Evolutionary conservation across 2,329 filamentous ascomycete genomes (phyloP).

Genomic region (Fusarium piperis): DNA sequence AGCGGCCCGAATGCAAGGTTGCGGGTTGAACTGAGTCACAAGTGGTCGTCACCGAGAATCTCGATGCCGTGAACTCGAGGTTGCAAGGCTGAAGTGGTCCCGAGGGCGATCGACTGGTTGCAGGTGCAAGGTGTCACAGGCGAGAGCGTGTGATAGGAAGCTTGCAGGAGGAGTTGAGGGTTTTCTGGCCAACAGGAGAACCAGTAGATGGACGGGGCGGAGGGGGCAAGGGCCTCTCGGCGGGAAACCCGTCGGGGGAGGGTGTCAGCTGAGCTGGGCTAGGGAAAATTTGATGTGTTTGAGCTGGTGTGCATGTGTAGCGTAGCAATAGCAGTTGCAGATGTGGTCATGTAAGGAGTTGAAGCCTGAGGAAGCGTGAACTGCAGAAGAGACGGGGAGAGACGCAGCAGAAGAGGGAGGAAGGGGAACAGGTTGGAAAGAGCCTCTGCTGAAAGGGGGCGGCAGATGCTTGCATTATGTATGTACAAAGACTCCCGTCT

Average conservation of each 20-base stretch:
- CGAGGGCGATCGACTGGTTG: conserved; percentile 12
- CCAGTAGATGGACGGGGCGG: conserved; percentile 22
- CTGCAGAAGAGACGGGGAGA: conserved; percentile 2
- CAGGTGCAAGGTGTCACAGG: background rate
- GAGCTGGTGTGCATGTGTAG: conserved; percentile 24
- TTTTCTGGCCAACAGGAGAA: conserved; percentile 19
- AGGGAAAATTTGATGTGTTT: conserved; percentile 1
- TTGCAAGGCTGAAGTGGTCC: conserved; percentile 13
- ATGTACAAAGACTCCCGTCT: conserved; percentile 1
- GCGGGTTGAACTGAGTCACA: conserved; percentile 19
- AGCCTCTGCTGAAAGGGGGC: background rate
- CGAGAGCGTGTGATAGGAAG: conserved; percentile 9
- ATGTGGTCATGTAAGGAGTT: conserved; percentile 14
- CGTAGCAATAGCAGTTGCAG: background rate
- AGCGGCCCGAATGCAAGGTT: conserved; percentile 14
- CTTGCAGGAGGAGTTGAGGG: conserved; percentile 15
- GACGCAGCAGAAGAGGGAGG: background rate
- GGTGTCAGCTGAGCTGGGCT: conserved; percentile 28
- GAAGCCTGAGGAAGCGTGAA: conserved; percentile 21
- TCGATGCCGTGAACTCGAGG: conserved; percentile 14
- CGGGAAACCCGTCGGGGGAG: conserved; percentile 19
- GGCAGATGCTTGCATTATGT: conserved; percentile 24
- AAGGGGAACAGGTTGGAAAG: conserved; percentile 7
- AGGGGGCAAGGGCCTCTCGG: conserved; percentile 8
- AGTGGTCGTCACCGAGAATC: conserved; percentile 6